A percentile compares a stretch with the other conserved stretches of the same genome.
Conservation (phyloP, 116 monocot genomes). For the Trichopus zeylanicus region DNA sequence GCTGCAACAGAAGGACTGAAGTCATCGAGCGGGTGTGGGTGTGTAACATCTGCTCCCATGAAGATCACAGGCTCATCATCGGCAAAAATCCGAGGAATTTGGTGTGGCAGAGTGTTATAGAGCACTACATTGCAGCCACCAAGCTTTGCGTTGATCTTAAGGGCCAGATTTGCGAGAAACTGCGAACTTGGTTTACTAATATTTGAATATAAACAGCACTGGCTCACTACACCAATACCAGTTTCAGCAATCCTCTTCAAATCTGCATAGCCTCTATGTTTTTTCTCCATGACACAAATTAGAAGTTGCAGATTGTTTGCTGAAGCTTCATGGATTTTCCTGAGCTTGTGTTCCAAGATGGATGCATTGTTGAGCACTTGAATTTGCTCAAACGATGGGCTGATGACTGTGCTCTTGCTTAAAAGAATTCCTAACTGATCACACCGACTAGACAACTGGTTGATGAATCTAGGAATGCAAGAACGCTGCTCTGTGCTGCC, state of each 20-base stretch:
- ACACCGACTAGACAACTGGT: conserved; percentile 55
- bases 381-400: conserved; percentile 53
- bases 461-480: conserved; percentile 58
- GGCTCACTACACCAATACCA: conserved; percentile 63
- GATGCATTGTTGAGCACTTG: conserved; percentile 51
- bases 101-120: conserved; percentile 50
- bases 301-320: conserved; percentile 64
- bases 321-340: conserved; percentile 61
- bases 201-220: conserved; percentile 82
- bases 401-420: conserved; percentile 34
- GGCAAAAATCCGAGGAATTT: conserved; percentile 59
- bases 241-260: conserved; percentile 91
- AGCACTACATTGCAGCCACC: conserved; percentile 76
- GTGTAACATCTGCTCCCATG: conserved; percentile 95
- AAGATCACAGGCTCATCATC: conserved; percentile 74
- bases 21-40: conserved; percentile 92
- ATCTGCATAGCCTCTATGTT: conserved; percentile 74
- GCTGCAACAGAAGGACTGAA: conserved; percentile 86
- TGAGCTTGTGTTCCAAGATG: conserved; percentile 55
- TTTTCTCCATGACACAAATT: conserved; percentile 89
- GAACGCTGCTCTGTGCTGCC: conserved; percentile 57
- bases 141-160: conserved; percentile 91
- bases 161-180: conserved; percentile 66
- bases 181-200: conserved; percentile 41
- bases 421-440: conserved; percentile 68